These are phyloP conservation scores for Sanguinoderma infundibulare DNA, from an alignment of 1,284 basidiomycete species.

Conservation along the genomic window DNA sequence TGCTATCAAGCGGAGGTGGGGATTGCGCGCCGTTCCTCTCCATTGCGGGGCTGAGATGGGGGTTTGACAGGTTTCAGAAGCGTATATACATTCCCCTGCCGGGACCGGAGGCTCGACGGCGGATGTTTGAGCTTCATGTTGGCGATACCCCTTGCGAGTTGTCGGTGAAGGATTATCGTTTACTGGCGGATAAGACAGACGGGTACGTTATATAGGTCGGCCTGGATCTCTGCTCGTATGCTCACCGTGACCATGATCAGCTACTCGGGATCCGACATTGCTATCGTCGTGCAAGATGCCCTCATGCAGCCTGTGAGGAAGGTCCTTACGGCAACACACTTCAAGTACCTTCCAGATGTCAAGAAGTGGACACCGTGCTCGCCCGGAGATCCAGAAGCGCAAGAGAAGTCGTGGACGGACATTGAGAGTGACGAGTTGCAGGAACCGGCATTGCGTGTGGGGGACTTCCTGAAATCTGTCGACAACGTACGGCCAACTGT, in stretches of 20 bases:
- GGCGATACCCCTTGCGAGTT: conserved; percentile 92
- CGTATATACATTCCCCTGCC: conserved; percentile 98
- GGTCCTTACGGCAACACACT: conserved; percentile 95
- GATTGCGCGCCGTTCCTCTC: conserved; percentile 8
- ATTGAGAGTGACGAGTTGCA: conserved; percentile 89
- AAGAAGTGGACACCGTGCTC: conserved; percentile 91
- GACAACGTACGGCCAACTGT: conserved; percentile 89
- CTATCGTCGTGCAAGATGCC: conserved; percentile 94
- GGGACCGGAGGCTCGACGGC: conserved; percentile 89
- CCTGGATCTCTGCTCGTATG: not conserved
- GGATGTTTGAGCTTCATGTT: conserved; percentile 97
- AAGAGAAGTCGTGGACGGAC: conserved; percentile 92
- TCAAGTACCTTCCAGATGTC: conserved; percentile 64
- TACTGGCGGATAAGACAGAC: conserved; percentile 86
- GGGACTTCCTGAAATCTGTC: conserved; percentile 89
- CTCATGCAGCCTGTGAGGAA: conserved; percentile 99
- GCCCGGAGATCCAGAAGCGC: conserved; percentile 86
- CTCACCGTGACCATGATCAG: conserved; percentile 1
- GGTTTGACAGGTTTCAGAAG: conserved; percentile 81
- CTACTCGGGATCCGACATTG: conserved; percentile 70
- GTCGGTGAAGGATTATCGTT: conserved; percentile 78
- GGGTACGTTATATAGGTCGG: conserved; percentile 53
- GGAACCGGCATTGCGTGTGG: conserved; percentile 81
- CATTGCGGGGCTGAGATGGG: not conserved
- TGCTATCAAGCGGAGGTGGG: conserved; percentile 93